Conservation (phyloP, 2,329 filamentous ascomycete species). For the Hymenoscyphus salicellus region DNA sequence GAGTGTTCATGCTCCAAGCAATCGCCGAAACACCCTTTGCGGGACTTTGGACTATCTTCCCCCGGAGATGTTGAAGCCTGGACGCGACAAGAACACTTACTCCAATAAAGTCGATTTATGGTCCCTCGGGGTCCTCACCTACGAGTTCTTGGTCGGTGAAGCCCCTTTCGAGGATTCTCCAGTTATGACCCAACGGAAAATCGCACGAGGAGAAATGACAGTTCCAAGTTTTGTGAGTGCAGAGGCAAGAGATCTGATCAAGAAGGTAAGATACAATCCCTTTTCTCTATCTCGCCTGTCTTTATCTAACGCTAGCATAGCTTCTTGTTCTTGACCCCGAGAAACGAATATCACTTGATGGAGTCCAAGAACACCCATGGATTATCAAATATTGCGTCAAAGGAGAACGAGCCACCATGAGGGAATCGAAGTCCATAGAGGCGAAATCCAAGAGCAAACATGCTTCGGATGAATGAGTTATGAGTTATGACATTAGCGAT, state of each 20-base stretch:
- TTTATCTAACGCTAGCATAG: constrained; percentile 41
- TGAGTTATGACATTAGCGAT: constrained; percentile 25
- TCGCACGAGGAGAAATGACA: constrained; percentile 85
- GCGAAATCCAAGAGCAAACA: constrained; percentile 28
- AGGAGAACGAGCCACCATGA: constrained; percentile 41
- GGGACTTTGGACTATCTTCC: constrained; percentile 96
- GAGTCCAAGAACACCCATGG: constrained; percentile 90
- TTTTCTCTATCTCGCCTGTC: neutral
- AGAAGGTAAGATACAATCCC: constrained; percentile 59
- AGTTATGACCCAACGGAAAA: constrained; percentile 89
- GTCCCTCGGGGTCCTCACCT: constrained; percentile 91
- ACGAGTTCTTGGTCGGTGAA: constrained; percentile 94
- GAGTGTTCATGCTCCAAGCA: constrained; percentile 96
- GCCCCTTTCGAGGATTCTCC: constrained; percentile 96
- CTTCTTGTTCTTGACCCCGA: constrained; percentile 89
- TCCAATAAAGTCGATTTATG: constrained; percentile 96
- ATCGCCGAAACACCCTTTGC: constrained; percentile 90
- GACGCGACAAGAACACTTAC: constrained; percentile 70
- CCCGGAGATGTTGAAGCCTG: constrained; percentile 91
- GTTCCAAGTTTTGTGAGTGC: constrained; percentile 86
- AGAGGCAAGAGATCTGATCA: constrained; percentile 89
- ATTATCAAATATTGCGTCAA: constrained; percentile 83
- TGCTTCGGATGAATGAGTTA: constrained; percentile 28
- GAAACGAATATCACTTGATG: constrained; percentile 85
- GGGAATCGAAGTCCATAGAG: constrained; percentile 36